Evolutionary conservation across 2,329 filamentous ascomycete species (phyloP), one percentile per base, ranked within the genome.

Genomic region (Drechmeria coniospora): DNA sequence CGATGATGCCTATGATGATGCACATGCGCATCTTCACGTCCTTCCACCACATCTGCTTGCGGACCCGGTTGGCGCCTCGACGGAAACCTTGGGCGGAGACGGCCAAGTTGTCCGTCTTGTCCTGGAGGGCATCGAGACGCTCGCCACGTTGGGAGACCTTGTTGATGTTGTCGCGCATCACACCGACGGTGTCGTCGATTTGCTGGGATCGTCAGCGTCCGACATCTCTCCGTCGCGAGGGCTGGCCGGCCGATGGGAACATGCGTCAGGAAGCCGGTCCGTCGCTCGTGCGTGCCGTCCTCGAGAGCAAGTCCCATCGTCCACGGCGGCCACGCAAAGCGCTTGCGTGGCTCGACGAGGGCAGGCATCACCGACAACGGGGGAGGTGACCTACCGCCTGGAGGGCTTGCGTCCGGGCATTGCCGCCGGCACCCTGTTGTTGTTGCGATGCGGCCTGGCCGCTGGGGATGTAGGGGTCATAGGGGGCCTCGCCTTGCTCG

Each of bases 11-110:
- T 33, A 76, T 67, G 50, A 92, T 79, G 44, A 98, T 65, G 61
- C 87, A 95, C 67, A 94, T 90, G 56, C 90, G 77, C 90, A 98
- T 98, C 74, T 95, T 95, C 83, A 94, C 92, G 51, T 95, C 87
- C 71, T 95, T 95, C 87, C 86, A 95, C 87, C 87, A 95, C 87
- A 95, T 95, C 59, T 92, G 77, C 67, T 86, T 87, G 56, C 90
- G 76, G 44, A 98, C 87, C 46, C 83, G 69, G 66, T 95, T 98
- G 57, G 92, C 90, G 39, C 90, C 87, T 42, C 86, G 78, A 47
- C 86, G 82, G 72, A 98, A 98, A 37, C 83, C 84, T 56, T 93
- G 84, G 33, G 90, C 87, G 20, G 86, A 93, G 37, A 78, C 74
- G 34, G 86, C 86, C 42, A 98, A 69, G 59, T 92, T 92, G 62